Conservation (phyloP, 169 alveolate species). For the Babesia bovis region DNA sequence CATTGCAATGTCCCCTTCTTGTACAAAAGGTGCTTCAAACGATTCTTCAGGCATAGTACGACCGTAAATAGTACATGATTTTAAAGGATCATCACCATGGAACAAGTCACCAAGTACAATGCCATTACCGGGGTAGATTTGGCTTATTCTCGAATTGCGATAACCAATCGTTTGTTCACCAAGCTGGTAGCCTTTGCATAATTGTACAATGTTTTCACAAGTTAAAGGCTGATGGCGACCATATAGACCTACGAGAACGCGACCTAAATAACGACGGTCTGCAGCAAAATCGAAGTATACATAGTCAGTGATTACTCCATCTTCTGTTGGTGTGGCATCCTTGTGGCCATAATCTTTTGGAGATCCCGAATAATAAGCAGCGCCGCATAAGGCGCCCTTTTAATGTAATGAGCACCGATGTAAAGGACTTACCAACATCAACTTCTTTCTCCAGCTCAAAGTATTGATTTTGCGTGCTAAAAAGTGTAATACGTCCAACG, state of each 20-base stretch:
- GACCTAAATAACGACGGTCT: conserved; percentile 72
- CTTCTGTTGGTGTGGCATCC: not conserved
- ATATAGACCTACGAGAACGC: conserved; percentile 75
- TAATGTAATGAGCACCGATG: not conserved
- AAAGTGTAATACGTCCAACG: conserved; percentile 22
- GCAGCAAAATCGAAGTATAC: conserved; percentile 75
- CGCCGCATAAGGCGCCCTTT: conserved; percentile 23
- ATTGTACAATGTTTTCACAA: conserved; percentile 72
- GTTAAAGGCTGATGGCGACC: conserved; percentile 75
- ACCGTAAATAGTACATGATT: conserved; percentile 70
- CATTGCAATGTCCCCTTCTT: conserved; percentile 79
- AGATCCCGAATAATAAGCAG: conserved; percentile 6
- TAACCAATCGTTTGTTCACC: conserved; percentile 71
- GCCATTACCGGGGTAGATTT: conserved; percentile 68
- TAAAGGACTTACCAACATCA: conserved; percentile 5
- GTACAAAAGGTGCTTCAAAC: conserved; percentile 70
- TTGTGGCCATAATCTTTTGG: not conserved
- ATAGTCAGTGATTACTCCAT: conserved; percentile 71
- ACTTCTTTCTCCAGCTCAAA: conserved; percentile 3
- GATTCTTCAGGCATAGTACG: conserved; percentile 73
- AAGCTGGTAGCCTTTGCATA: conserved; percentile 71
- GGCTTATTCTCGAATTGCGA: conserved; percentile 65
- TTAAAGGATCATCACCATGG: conserved; percentile 47
- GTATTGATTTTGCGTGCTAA: conserved; percentile 21
- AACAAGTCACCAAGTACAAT: conserved; percentile 72